Base-by-base conservation (phyloP, 306 rosid genomes). In the Aeschynomene evenia region DNA sequence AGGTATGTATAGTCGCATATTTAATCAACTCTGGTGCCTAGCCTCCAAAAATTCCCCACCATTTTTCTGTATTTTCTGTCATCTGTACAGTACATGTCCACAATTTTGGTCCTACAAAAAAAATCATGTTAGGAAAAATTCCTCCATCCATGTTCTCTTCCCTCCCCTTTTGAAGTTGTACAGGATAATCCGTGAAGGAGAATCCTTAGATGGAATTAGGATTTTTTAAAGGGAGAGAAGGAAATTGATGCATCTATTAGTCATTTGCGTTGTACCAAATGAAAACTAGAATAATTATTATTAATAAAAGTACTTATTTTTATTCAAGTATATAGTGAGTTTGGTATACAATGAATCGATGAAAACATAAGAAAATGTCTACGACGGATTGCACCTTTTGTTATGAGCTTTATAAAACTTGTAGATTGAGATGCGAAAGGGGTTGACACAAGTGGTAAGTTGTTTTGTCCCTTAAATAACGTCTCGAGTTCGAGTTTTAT, bases 71-170 rank as follows among this genome's bases (percentile, higher is more conserved):
- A 81, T 63, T 63, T 14, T 34, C 23, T 56, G 16, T 36, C 73
- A 62, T 14, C 73, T 85, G 89, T 85, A 83, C 80, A 79, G 79
- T 75, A 50, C 63, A 72, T 63, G 80, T 39, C 84, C 86, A 79
- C 89, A 85, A 85, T 85, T 85, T 85, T 85, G 89, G 77, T 37
- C 79, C 77, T 54, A n/a, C n/a, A n/a, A 2, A 31, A 68, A 67
- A 66, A 77, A 53, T 66, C 70, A 66, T 78, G 54, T 71, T 83
- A 75, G 87, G 80, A 68, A 66, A 58, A 63, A 45, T 4, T 28
- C 77, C 71, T 23, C 28, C 9, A 22, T 26, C 69, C 45, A 10
- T 14, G 10, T 3, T 15, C 45, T 12, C n/a, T 24, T 26, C 50
- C 3, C n/a, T 33, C 50, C 56, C 56, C 40, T 6, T 57, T 33